These are phyloP conservation scores for Cyclotella atomus DNA, from an alignment of 108 stramenopile genomes.

Conservation along the genomic window DNA sequence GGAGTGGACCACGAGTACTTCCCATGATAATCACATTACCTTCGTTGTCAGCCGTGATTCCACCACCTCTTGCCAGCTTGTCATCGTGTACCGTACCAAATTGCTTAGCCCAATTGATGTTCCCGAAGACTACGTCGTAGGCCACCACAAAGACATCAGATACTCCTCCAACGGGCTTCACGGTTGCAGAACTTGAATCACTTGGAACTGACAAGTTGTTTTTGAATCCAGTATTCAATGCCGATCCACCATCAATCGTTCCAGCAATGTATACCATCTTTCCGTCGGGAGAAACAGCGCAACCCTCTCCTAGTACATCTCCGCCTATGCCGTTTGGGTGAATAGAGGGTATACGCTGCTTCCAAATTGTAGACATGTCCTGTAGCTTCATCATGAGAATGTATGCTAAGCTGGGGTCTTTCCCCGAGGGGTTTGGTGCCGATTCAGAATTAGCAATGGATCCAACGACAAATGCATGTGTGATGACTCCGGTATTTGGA, in stretches of 20 bases:
- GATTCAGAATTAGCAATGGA: slow-evolving; percentile 28
- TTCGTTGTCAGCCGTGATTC: slow-evolving; percentile 35
- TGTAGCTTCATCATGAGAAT: slow-evolving; percentile 42
- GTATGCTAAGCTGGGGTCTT: slow-evolving; percentile 38
- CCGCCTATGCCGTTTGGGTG: slow-evolving; percentile 35
- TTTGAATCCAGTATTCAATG: slow-evolving; percentile 25
- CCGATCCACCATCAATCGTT: slow-evolving; percentile 44
- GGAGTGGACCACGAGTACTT: slow-evolving; percentile 43
- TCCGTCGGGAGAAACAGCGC: slow-evolving; percentile 46
- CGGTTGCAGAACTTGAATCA: slow-evolving; percentile 7
- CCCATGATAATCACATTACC: slow-evolving; percentile 49
- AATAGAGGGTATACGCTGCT: slow-evolving; percentile 41
- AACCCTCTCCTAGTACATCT: slow-evolving; percentile 44
- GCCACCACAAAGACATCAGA: slow-evolving; percentile 48
- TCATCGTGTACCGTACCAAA: slow-evolving; percentile 45
- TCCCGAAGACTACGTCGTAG: slow-evolving; percentile 42
- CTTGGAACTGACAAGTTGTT: slow-evolving; percentile 11
- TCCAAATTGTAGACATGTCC: slow-evolving; percentile 48
- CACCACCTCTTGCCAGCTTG: slow-evolving; percentile 47
- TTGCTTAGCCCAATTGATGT: slow-evolving; percentile 44
- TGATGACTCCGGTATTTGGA: slow-evolving; percentile 19
- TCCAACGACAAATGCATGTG: slow-evolving; percentile 46
- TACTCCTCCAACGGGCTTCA: slow-evolving; percentile 32
- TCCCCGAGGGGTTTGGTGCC: slow-evolving; percentile 1
- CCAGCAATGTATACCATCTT: slow-evolving; percentile 34